Evolutionary conservation across 73 alveolate species (phyloP), one percentile per base, ranked within the genome.

Genomic region (Blepharisma stoltei): DNA sequence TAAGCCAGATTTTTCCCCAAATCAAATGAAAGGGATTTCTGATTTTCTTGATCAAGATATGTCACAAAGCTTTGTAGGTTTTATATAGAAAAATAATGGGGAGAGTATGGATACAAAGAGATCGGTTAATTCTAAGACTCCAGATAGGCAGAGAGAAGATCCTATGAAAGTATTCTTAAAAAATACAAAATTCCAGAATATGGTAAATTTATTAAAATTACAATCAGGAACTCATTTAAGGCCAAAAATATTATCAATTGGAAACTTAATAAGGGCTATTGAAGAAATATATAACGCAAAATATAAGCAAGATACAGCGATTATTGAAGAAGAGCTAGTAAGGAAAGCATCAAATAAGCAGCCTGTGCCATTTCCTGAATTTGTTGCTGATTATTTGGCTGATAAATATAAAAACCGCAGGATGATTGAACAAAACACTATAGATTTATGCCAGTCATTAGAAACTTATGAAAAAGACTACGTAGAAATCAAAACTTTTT

Each of bases 141-240:
- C 73, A 60, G 73, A 60, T 8, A 60, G 23, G 23, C 45, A 14
- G 23, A n/a, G 73, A 9, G 46, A n/a, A 18, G 73, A 60, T 47
- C 73, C 73, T 60, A 14, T 60, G 46, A 14, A 25, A 60, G 46
- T 60, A 8, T 60, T 60, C 45, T 38, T 60, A 14, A n/a, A 60
- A 60, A 18, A n/a, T 14, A 60, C 73, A 9, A 60, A 60, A 60
- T 60, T 60, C 45, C 73, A 60, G 23, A 38, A 60, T n/a, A 14
- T 60, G 14, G 14, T 60, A 8, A 60, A 14, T 18, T 9, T 14
- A 8, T 25, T 60, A 20, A 60, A 60, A 60, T 11, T 60, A 14
- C 73, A 60, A 25, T 14, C 49, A 18, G 14, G 46, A 60, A 5
- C 46, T 18, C 73, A 60, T 60, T 25, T 60, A 18, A 14, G 73